Conservation (phyloP, 164 flowering plant genomes). For the Chimonanthus praecox region DNA sequence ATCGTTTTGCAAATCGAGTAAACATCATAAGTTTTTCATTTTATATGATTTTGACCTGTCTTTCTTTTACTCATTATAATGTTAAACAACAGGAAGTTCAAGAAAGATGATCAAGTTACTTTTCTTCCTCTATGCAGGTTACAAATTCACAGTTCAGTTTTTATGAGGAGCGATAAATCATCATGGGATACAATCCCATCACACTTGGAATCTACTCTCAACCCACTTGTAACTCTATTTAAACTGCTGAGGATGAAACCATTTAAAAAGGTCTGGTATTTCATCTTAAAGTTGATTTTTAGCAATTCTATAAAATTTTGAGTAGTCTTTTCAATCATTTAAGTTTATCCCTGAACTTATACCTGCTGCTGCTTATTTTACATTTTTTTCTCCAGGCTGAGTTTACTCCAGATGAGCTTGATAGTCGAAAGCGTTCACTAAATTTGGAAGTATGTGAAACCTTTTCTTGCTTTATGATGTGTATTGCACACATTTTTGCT, state of each 20-base stretch:
- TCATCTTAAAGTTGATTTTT: neutral
- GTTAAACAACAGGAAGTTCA: neutral
- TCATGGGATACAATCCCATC: constrained; percentile 45
- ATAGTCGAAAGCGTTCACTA: constrained; percentile 42
- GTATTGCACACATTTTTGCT: no score
- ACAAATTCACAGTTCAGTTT: constrained; percentile 56
- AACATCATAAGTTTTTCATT: neutral
- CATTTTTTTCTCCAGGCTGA: constrained; percentile 50
- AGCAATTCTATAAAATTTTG: no score
- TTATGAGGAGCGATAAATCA: constrained; percentile 36
- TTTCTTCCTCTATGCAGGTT: constrained; percentile 35
- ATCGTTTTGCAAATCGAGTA: constrained; percentile 65
- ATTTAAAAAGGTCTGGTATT: constrained; percentile 40
- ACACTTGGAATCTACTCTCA: constrained; percentile 33
- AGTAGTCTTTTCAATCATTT: neutral
- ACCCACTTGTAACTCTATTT: constrained; percentile 51
- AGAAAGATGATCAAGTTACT: neutral
- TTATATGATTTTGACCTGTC: neutral
- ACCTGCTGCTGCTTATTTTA: neutral
- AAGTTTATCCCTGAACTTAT: neutral
- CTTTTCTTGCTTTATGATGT: no score
- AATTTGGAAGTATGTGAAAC: constrained; percentile 37
- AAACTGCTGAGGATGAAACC: constrained; percentile 47
- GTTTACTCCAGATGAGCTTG: constrained; percentile 64
- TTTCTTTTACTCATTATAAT: neutral